Conservation (phyloP, 257 asterid genomes). For the Solanum sparsipilum region DNA sequence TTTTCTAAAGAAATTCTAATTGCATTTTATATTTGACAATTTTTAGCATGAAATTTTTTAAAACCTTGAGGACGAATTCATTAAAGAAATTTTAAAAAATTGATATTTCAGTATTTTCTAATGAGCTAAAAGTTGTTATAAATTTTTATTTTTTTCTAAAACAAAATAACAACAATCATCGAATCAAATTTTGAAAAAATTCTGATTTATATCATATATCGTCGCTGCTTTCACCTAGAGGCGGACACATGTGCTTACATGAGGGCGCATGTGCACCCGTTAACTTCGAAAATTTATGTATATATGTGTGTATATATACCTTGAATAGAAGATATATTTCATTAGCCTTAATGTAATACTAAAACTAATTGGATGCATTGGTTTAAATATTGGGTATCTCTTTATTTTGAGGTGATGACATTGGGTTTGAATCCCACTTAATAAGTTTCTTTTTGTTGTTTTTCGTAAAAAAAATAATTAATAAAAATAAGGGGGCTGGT, state of each 20-base stretch:
- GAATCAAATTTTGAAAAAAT: too few species aligned
- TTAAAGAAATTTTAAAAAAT: too few species aligned
- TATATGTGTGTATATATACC: not conserved
- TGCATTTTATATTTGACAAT: not conserved
- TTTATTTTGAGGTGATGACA: not conserved
- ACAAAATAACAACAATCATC: not conserved
- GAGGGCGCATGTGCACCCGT: too few species aligned
- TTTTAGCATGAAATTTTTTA: not conserved
- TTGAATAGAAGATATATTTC: not conserved
- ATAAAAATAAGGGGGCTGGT: not conserved
- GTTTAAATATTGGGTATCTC: not conserved
- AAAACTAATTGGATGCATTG: not conserved
- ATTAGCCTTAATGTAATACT: too few species aligned
- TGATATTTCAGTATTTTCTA: not conserved
- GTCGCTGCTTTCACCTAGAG: rapidly evolving
- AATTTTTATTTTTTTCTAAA: too few species aligned
- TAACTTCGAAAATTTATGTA: too few species aligned
- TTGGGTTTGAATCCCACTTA: not conserved
- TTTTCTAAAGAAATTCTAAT: too few species aligned
- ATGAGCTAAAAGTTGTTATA: not conserved
- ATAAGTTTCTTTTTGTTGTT: not conserved
- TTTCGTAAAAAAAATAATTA: rapidly evolving
- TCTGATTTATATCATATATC: too few species aligned
- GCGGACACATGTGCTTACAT: not conserved
- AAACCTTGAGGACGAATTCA: not conserved